Evolutionary conservation across 192 early-diverging fungal genomes (phyloP).

Genomic region (Bifiguratus adelaidae): DNA sequence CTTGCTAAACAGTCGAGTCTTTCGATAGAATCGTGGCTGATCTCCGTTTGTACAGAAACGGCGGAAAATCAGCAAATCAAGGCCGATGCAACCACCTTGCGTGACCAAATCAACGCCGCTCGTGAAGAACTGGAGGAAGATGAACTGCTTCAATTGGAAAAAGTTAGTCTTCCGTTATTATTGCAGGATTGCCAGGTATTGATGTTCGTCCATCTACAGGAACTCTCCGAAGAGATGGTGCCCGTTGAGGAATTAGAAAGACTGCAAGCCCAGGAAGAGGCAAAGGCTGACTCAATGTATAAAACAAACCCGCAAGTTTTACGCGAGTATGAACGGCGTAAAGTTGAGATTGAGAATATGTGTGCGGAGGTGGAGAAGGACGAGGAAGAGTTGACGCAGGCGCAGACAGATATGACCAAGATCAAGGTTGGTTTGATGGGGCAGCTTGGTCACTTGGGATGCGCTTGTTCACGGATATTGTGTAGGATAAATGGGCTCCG

Average conservation of each 20-base stretch:
- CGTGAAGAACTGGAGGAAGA: too few relatives aligned
- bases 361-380: conserved; percentile 23
- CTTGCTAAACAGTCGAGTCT: too few relatives aligned
- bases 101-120: too few relatives aligned
- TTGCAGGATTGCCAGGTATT: background rate
- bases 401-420: conserved; percentile 19
- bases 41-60: too few relatives aligned
- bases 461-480: too few relatives aligned
- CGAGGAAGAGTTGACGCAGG: conserved; percentile 19
- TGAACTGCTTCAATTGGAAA: too few relatives aligned
- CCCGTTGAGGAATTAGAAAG: conserved; percentile 57
- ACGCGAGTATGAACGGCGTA: conserved; percentile 54
- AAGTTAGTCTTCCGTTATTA: too few relatives aligned
- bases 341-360: conserved; percentile 38
- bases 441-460: too few relatives aligned
- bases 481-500: conserved; percentile 53
- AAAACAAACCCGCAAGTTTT: conserved; percentile 46
- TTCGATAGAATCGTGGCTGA: too few relatives aligned
- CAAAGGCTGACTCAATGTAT: conserved; percentile 41
- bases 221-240: too few relatives aligned
- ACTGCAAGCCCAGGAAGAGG: conserved; percentile 35
- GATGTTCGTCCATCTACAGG: background rate
- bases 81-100: too few relatives aligned
- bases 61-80: too few relatives aligned
- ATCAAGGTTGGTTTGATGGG: conserved; percentile 17